Base-by-base conservation (phyloP, 768 basidiomycete species). In the Leccinum sublutescens region DNA sequence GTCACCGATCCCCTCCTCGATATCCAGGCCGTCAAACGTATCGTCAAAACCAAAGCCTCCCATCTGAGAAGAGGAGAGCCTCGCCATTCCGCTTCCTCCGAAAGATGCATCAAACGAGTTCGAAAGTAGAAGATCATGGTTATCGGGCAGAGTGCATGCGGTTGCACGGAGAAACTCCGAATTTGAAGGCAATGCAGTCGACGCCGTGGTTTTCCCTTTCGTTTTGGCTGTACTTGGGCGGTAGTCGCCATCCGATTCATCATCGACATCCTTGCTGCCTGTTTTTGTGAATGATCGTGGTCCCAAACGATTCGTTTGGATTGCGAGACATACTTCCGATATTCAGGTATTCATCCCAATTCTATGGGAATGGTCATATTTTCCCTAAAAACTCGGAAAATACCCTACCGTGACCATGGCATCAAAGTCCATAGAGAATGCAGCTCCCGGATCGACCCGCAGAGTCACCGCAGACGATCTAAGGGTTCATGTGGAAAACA, bases 91-190 rank as follows among this genome's bases (percentile, higher is more conserved):
- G 56, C 70, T 75, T 34, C 72, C 79, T 53, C 77, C 73, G 62
- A 84, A 83, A 4, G 88, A 88, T 10, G 78, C 69, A 56, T 88
- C 86, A 63, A 89, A 85, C 0, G 89, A 89, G 27, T 78, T 80
- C 5, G 85, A 82, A 15, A 92, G 74, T 21, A 92, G 68, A 63
- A 86, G 82, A 38, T 88, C 84, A 61, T 88, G 83, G 60, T 86
- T 80, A 66, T 93, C 90, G 11, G 83, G 75, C n/a, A 93, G 80
- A 36, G 85, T 91, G 68, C 88, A 83, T 56, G 75, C 66, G 29
- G 83, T 82, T 49, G 79, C 80, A 50, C 87, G 78, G 11, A 76
- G 69, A 33, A 73, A 60, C 65, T 88, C 87, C 33, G 67, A 71
- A 52, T 66, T 74, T 56, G 67, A 67, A 40, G 68, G 61, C 23